Conservation (phyloP, 1,284 basidiomycete species). For the Pseudozyma tsukubaensis region DNA sequence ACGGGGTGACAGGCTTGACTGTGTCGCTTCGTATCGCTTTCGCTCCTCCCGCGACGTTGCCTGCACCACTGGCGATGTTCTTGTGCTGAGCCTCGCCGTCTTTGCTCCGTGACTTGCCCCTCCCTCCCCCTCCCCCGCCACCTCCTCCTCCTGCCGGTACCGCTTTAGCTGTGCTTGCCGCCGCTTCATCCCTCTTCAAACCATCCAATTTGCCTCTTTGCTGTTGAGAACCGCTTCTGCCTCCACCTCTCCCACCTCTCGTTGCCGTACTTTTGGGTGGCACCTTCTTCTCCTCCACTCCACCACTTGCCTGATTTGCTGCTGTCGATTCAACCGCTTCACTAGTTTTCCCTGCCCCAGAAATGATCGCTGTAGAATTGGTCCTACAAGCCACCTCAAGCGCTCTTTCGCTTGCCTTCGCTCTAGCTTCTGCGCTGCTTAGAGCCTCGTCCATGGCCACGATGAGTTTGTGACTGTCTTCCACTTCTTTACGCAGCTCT, state of each 20-base stretch:
- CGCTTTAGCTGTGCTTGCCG: background rate
- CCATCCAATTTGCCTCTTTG: background rate
- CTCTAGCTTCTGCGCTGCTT: slow-evolving; percentile 21
- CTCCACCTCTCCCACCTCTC: background rate
- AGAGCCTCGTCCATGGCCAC: slow-evolving; percentile 35
- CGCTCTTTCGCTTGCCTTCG: slow-evolving; percentile 18
- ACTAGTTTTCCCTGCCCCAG: background rate
- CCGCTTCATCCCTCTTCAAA: too few relatives aligned
- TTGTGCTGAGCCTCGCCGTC: too few relatives aligned
- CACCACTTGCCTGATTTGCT: background rate
- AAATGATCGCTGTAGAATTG: slow-evolving; percentile 41
- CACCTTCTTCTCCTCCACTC: background rate
- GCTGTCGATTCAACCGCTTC: background rate
- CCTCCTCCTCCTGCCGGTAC: background rate
- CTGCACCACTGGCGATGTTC: background rate
- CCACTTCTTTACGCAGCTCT: slow-evolving; percentile 18
- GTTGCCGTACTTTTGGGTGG: too few relatives aligned
- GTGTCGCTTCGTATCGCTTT: slow-evolving; percentile 17
- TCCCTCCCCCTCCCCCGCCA: background rate
- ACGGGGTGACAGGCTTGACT: background rate
- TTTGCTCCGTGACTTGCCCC: background rate
- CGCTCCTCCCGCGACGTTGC: background rate
- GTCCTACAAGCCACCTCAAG: slow-evolving; percentile 32
- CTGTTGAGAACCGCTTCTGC: background rate
- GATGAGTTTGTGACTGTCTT: slow-evolving; percentile 36